Evolutionary conservation across 2,329 filamentous ascomycete species (phyloP), one percentile per base, ranked within the genome.

Genomic region (Penicillium sp.): DNA sequence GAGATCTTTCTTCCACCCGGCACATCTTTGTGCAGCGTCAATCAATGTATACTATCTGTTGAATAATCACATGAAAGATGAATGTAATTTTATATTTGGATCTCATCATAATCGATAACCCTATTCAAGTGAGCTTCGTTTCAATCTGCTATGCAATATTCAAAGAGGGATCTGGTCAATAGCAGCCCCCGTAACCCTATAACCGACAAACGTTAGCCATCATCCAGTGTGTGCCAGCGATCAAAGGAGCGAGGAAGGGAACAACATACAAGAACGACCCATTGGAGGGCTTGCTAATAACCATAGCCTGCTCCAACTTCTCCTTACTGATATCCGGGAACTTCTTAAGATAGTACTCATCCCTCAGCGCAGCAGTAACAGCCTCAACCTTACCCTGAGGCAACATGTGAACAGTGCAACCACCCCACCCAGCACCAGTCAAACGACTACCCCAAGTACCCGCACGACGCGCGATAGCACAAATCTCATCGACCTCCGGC

Each of bases 381-480:
- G 80, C 84, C 6, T 88, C 86, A 0, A 97, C 89, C 75, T 89
- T 93, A 69, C 91, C 84, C 57, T 86, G 89, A 0, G 93, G 89
- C 52, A 97, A 89, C 57, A 99, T 83, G 78, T 99, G 94, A 57
- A 99, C 93, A 60, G 86, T 94, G 78, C 94, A 97, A 2, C 94
- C 94, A 61, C 94, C 94, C 94, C 94, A 99, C 3, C 94, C 94
- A 0, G 94, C 94, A 40, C 94, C 94, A 0, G 93, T 97, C 66
- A 97, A 78, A 27, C 93, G 82, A 66, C 89, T 92, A 29, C 93
- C 94, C 72, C 91, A 92, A 19, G 90, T 86, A 2, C 94, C 94
- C 0, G 90, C 90, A 17, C 80, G 81, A 29, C 87, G 82, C 0
- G 93, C 93, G 64, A 97, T 88, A 40, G 81, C 75, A 75, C 93